Percentiles rank a stretch among this genome's conserved stretches.
Evolutionary conservation across 768 basidiomycete species (phyloP).

Genomic region (Lactifluus piperatus): DNA sequence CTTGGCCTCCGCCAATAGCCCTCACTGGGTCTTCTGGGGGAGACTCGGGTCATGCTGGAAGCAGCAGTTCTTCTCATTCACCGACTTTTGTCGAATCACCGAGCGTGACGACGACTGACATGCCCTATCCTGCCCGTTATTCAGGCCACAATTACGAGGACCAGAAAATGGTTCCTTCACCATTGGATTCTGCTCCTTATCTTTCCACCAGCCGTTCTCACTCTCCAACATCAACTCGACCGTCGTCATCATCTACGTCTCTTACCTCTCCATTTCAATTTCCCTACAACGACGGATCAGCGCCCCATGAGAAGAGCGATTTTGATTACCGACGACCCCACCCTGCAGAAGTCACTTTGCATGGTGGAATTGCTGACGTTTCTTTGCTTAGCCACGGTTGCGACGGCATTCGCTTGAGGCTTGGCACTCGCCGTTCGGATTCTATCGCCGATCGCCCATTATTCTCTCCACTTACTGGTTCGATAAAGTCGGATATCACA

Average conservation of each 20-base stretch:
- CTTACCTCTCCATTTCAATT: conserved; percentile 63
- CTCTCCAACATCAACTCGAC: conserved; percentile 58
- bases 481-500: conserved; percentile 43
- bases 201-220: conserved; percentile 63
- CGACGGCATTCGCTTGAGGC: conserved; percentile 54
- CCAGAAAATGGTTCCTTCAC: conserved; percentile 44
- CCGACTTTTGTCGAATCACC: conserved; percentile 47
- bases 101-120: conserved; percentile 43
- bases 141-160: conserved; percentile 37
- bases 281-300: conserved; percentile 46
- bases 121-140: conserved; percentile 39
- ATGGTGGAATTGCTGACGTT: conserved; percentile 67
- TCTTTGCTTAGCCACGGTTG: conserved; percentile 42
- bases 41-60: conserved; percentile 34
- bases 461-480: conserved; percentile 39
- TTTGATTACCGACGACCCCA: conserved; percentile 60
- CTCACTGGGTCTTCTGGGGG: conserved; percentile 32
- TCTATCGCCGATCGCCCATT: conserved; percentile 41
- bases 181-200: conserved; percentile 46
- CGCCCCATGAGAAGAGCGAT: conserved; percentile 49
- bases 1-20: conserved; percentile 23
- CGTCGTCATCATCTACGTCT: conserved; percentile 51
- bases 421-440: conserved; percentile 41
- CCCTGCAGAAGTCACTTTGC: conserved; percentile 56
- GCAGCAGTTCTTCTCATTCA: conserved; percentile 42